Base-by-base conservation (phyloP, 495 filamentous ascomycete genomes). In the Hypoxylon rickii region DNA sequence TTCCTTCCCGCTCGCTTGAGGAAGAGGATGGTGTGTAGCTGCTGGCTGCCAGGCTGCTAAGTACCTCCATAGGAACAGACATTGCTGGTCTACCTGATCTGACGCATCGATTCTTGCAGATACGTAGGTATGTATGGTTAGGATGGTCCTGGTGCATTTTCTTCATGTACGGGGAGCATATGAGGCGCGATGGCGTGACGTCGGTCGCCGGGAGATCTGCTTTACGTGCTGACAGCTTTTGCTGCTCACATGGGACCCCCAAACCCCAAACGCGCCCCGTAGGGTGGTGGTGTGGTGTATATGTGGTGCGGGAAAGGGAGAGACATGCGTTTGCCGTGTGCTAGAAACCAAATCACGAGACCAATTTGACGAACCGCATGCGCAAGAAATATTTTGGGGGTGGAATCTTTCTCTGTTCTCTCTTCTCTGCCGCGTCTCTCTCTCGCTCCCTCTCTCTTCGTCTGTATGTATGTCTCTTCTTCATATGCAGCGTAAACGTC, bases 151-250 rank as follows among this genome's bases (percentile, higher is more conserved):
- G n/a, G n/a, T n/a, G n/a, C n/a, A n/a, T n/a, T n/a, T n/a, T n/a
- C n/a, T n/a, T n/a, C n/a, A n/a, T n/a, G n/a, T n/a, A n/a, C n/a
- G n/a, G n/a, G 38, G 29, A 49, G 18, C 29, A 43, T 42, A 40
- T 57, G 58, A 62, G 49, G 48, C 59, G 47, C 52, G 52, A 63
- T 63, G 53, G 59, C 59, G 53, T 63, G 59, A 63, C 53, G 59
- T 58, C 53, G 43, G 53, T 22, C 46, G 31, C 53, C 59, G 59
- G 59, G 59, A 63, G 59, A 63, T 63, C 59, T 63, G 48, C 59
- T 58, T 58, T 63, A 48, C 59, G 43, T 63, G 59, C 58, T 62
- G 58, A 62, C 58, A 53, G 51, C 48, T 31, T 31, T 31, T 11
- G n/a, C 26, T 58, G 59, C 47, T 63, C 59, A 63, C 59, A 63